Base-by-base conservation (phyloP, 495 filamentous ascomycete genomes). In the Penicillium argentinense region DNA sequence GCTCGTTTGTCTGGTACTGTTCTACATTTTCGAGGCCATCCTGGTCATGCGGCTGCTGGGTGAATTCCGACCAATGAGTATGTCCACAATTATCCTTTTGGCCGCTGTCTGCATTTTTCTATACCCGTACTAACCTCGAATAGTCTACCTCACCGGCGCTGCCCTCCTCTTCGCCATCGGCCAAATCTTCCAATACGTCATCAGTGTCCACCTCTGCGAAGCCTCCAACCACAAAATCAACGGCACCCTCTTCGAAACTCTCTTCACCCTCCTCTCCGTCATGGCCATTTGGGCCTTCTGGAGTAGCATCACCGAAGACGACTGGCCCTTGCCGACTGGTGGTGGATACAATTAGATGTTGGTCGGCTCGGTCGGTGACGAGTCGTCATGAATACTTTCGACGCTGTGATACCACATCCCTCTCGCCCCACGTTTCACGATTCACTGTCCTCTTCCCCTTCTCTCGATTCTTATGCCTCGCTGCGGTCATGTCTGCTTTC, bases 251-350 rank as follows among this genome's bases (percentile, higher is more conserved):
- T 99, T 99, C 64, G 83, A 96, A 66, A 97, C 92, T 0, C 73
- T 96, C 13, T 97, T 97, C 72, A 97, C 89, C 0, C 72, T 97
- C 0, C 66, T 89, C 11, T 75, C 91, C 2, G 90, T 97, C 6
- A 77, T 86, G 11, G 80, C 78, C 67, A 59, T 96, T 38, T 99
- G 92, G 92, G 60, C 87, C 51, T 99, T 99, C 76, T 97, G 95
- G 93, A 92, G 89, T 29, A 95, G 89, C 73, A 99, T 99, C 59
- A 99, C 93, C 4, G 93, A 99, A 70, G 93, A 99, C 60, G 92
- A 97, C 72, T 99, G 93, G 93, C 90, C 93, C 1, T 79, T 85
- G 75, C 81, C 84, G 9, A 69, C 74, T 9, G 65, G 64, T 16
- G 57, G 61, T 26, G 66, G 64, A 22, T 79, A 82, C 54, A 69